Conservation (phyloP, 2,329 filamentous ascomycete genomes). For the Zasmidium angulare region DNA sequence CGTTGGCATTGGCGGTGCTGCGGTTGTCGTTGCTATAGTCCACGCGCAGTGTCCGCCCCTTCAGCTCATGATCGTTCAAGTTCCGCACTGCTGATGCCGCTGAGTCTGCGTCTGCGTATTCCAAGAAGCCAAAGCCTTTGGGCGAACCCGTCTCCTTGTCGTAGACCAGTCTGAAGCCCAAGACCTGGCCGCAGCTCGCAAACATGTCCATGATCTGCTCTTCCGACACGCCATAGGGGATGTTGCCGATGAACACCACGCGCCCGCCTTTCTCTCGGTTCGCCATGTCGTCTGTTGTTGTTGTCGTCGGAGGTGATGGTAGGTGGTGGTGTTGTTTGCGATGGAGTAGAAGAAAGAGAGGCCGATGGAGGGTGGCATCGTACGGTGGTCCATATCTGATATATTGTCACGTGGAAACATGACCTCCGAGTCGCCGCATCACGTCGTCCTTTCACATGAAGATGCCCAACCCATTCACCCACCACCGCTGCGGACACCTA, state of each 20-base stretch:
- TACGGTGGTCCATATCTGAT: neutral
- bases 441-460: neutral
- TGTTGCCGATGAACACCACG: constrained; percentile 83
- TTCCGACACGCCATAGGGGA: constrained; percentile 88
- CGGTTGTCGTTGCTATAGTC: constrained; percentile 94
- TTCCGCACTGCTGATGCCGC: constrained; percentile 94
- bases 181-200: constrained; percentile 81
- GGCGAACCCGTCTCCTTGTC: constrained; percentile 92
- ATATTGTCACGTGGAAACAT: neutral
- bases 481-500: neutral
- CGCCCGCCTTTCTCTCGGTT: constrained; percentile 67
- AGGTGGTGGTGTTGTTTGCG: neutral
- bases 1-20: constrained; percentile 42
- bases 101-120: constrained; percentile 89
- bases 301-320: neutral
- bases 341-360: neutral
- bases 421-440: neutral
- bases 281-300: constrained; percentile 33
- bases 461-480: neutral
- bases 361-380: neutral
- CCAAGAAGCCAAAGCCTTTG: constrained; percentile 95
- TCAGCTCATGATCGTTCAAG: constrained; percentile 90
- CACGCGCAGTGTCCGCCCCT: constrained; percentile 89
- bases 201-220: constrained; percentile 96
- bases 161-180: constrained; percentile 90